Percentiles rank a stretch among this genome's conserved stretches.
Evolutionary conservation across 257 asterid species (phyloP).

Genomic region (Scutellaria barbata): DNA sequence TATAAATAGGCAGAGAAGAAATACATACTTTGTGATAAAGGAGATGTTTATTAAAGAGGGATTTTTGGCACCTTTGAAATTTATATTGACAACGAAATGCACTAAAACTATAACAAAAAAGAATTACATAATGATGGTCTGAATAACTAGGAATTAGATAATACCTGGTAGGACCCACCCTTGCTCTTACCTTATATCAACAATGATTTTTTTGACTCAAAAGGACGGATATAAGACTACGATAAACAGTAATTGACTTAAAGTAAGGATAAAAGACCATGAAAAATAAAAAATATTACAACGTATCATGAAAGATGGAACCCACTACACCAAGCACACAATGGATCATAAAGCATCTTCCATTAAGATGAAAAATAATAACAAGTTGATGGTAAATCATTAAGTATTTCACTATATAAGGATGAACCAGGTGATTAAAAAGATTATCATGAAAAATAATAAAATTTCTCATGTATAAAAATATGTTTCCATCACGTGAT

Average conservation of each 20-base stretch:
- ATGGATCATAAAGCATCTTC: slow-evolving; percentile 23
- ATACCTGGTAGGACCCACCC: slow-evolving; percentile 22
- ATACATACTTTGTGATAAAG: background rate
- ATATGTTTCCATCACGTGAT: background rate
- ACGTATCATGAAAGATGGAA: background rate
- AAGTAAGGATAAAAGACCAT: no score
- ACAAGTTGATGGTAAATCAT: no score
- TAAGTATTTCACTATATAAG: no score
- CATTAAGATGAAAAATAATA: slow-evolving; percentile 1
- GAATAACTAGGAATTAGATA: background rate
- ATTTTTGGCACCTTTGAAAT: background rate
- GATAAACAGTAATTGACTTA: no score
- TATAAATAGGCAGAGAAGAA: background rate
- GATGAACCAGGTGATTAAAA: no score
- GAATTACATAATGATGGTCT: background rate
- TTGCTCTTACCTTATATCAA: background rate
- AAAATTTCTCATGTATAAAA: slow-evolving; percentile 9
- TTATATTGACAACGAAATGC: background rate
- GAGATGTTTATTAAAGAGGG: slow-evolving; percentile 8
- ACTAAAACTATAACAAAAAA: slow-evolving; percentile 13
- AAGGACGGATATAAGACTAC: no score
- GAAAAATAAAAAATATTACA: no score
- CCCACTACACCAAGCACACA: background rate
- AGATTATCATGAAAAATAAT: background rate
- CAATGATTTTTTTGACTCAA: slow-evolving; percentile 33